Evolutionary conservation across 1,284 basidiomycete species (phyloP).

Genomic region (Tylopilus sp.): DNA sequence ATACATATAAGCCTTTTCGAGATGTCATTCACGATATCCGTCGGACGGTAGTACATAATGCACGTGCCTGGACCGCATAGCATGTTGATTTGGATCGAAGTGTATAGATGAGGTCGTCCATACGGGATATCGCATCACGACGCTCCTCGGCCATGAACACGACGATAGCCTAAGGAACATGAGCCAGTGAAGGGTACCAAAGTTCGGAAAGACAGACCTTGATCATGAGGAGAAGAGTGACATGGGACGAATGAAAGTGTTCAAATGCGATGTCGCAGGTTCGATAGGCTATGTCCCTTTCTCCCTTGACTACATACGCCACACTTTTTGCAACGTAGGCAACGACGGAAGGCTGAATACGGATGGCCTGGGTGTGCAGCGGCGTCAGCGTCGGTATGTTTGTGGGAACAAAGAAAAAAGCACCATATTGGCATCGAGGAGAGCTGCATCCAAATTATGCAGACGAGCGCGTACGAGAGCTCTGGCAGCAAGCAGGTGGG

Average conservation of each 20-base stretch:
- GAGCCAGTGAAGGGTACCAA: neutral
- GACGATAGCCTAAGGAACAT: neutral
- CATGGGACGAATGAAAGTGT: neutral
- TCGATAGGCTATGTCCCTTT: neutral
- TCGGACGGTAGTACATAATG: too few relatives aligned
- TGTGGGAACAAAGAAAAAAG: too few relatives aligned
- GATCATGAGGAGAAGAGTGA: neutral
- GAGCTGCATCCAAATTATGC: too few relatives aligned
- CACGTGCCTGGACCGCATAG: neutral
- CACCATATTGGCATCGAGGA: too few relatives aligned
- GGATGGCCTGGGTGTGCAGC: neutral
- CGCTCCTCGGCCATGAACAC: neutral
- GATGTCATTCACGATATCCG: neutral
- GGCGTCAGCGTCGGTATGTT: neutral
- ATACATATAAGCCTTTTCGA: neutral
- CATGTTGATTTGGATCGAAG: neutral
- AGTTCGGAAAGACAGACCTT: neutral
- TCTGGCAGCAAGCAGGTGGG: too few relatives aligned
- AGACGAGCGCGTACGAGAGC: too few relatives aligned
- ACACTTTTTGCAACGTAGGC: neutral
- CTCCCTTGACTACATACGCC: neutral
- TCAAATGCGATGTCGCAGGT: conserved; percentile 1
- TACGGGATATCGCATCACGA: neutral
- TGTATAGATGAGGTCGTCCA: neutral
- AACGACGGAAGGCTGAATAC: neutral